Evolutionary conservation across 352 stramenopile species (phyloP).

Genomic region (Pythium sukuiense): DNA sequence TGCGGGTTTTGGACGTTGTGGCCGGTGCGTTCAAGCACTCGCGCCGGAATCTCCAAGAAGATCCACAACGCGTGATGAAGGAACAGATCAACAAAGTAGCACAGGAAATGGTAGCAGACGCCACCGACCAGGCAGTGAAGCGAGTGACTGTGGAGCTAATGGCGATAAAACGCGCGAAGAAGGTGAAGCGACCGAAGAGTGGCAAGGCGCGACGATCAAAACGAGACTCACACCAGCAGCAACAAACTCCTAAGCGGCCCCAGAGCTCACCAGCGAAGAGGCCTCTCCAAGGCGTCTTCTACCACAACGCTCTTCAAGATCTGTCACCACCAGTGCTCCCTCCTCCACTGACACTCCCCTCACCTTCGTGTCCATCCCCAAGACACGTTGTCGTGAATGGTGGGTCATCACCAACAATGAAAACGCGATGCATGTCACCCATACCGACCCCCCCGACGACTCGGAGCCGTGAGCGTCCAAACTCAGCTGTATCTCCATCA

Average conservation of each 20-base stretch:
- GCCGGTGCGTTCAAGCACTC: constrained; percentile 13
- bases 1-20: constrained; percentile 14
- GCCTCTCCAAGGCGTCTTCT: constrained; percentile 29
- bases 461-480: background rate
- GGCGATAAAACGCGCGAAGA: background rate
- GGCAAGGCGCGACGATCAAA: background rate
- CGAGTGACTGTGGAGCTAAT: background rate
- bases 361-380: constrained; percentile 8
- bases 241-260: constrained; percentile 9
- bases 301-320: constrained; percentile 29
- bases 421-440: background rate
- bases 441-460: constrained; percentile 1
- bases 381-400: constrained; percentile 4
- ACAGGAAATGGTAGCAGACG: background rate
- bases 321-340: constrained; percentile 24
- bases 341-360: constrained; percentile 20
- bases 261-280: constrained; percentile 5
- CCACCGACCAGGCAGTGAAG: constrained; percentile 4
- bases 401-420: background rate
- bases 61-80: constrained; percentile 3
- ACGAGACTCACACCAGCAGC: background rate
- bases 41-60: background rate
- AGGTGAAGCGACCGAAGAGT: background rate
- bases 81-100: constrained; percentile 5
- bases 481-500: constrained; percentile 3